Evolutionary conservation across 2,329 filamentous ascomycete genomes (phyloP).

Genomic region (Hypoxylon sp.): DNA sequence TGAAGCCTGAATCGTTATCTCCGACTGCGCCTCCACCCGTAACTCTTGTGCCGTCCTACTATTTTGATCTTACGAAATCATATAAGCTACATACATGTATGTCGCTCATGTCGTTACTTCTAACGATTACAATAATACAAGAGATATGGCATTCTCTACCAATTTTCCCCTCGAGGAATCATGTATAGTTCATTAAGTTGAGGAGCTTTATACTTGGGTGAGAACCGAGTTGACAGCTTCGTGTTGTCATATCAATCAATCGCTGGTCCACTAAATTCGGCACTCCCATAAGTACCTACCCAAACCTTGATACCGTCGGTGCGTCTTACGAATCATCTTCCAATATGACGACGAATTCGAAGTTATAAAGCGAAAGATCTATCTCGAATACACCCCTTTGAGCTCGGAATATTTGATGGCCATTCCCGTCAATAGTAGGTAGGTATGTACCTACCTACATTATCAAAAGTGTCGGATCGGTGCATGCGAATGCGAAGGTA

Average conservation of each 20-base stretch:
- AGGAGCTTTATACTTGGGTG: not conserved
- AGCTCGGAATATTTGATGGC: not conserved
- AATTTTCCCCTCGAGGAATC: not conserved
- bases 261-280: not conserved
- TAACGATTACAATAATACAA: too few relatives aligned
- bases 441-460: too few relatives aligned
- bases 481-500: conserved; percentile 11
- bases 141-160: not conserved
- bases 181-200: not conserved
- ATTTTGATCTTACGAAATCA: too few relatives aligned
- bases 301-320: not conserved
- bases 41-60: not conserved
- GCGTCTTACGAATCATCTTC: not conserved
- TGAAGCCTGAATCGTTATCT: conserved; percentile 9
- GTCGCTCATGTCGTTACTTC: too few relatives aligned
- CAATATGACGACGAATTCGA: not conserved
- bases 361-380: not conserved
- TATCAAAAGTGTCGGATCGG: not conserved
- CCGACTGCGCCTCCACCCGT: not conserved
- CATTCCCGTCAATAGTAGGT: not conserved
- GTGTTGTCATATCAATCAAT: not conserved
- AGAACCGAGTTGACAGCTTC: not conserved
- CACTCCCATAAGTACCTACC: not conserved
- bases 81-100: too few relatives aligned
- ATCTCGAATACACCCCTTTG: not conserved